phyloP scores from a whole-genome alignment of 2,329 filamentous ascomycete genomes.

The Penicillium polonicum region DNA sequence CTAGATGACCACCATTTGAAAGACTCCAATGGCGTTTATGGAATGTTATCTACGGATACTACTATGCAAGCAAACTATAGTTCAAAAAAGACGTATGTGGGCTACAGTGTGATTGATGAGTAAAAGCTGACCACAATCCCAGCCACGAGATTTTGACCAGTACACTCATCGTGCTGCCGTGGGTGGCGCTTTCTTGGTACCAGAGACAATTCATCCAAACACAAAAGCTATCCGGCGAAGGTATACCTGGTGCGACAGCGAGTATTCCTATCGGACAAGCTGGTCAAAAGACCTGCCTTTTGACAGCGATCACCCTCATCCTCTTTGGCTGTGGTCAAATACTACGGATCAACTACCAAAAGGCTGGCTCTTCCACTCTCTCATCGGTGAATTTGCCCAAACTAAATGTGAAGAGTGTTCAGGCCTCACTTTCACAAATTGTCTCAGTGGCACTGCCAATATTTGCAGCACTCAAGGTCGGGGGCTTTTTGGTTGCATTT shows the following conservation, averaged over 20 bases:
- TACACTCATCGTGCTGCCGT: conserved; percentile 42
- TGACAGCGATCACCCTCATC: conserved; percentile 35
- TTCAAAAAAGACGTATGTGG: conserved; percentile 17
- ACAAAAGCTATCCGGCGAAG: conserved; percentile 2
- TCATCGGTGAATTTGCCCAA: conserved; percentile 18
- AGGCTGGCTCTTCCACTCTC: conserved; percentile 2
- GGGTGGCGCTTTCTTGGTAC: conserved; percentile 41
- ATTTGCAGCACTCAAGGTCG: conserved; percentile 56
- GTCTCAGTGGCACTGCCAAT: conserved; percentile 52
- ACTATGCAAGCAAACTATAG: background rate
- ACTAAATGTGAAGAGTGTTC: conserved; percentile 15
- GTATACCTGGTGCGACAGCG: conserved; percentile 7
- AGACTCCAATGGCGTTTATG: background rate
- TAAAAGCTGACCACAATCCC: conserved; percentile 21
- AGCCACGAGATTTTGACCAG: conserved; percentile 52
- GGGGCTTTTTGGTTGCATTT: conserved; percentile 55
- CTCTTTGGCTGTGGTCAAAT: conserved; percentile 32
- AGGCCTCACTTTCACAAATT: conserved; percentile 34
- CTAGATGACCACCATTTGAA: conserved; percentile 1
- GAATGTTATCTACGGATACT: background rate
- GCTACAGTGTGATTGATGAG: background rate
- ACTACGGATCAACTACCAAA: conserved; percentile 16
- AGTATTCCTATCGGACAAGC: conserved; percentile 17
- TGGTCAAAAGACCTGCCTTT: conserved; percentile 23
- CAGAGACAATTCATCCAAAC: conserved; percentile 26